These are phyloP conservation scores for Ceratonia siliqua DNA, from an alignment of 306 rosid genomes.

Conservation along the genomic window DNA sequence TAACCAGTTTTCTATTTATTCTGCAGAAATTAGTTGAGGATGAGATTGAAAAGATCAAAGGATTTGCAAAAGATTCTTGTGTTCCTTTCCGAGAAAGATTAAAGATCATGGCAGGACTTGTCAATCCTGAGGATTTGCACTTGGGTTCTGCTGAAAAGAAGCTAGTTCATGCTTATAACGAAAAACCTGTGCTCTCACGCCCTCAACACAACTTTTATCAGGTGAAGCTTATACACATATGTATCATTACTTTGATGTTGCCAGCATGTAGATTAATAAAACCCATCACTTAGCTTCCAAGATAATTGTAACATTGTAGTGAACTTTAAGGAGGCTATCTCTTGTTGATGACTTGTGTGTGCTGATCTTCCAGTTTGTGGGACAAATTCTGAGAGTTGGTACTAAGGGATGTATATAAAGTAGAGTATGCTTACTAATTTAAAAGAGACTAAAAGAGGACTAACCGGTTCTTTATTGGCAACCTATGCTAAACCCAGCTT, in stretches of 20 bases:
- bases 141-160: conserved; percentile 77
- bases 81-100: conserved; percentile 85
- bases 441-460: not conserved
- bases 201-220: conserved; percentile 86
- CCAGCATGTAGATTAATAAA: not conserved
- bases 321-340: not conserved
- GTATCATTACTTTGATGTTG: not conserved
- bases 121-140: conserved; percentile 84
- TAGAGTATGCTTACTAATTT: not conserved
- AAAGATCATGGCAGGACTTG: conserved; percentile 89
- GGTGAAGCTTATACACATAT: conserved; percentile 40
- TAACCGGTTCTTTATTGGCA: not conserved
- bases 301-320: not conserved
- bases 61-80: conserved; percentile 76
- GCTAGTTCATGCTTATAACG: conserved; percentile 79
- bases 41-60: conserved; percentile 85
- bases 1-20: conserved; percentile 12
- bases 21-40: conserved; percentile 78
- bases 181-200: conserved; percentile 91
- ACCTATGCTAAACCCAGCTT: not conserved
- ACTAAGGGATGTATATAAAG: not conserved
- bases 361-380: not conserved
- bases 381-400: not conserved
- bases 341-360: not conserved
- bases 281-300: not conserved